Conservation (phyloP, 2,329 filamentous ascomycete genomes). For the Neonectria faginata region DNA sequence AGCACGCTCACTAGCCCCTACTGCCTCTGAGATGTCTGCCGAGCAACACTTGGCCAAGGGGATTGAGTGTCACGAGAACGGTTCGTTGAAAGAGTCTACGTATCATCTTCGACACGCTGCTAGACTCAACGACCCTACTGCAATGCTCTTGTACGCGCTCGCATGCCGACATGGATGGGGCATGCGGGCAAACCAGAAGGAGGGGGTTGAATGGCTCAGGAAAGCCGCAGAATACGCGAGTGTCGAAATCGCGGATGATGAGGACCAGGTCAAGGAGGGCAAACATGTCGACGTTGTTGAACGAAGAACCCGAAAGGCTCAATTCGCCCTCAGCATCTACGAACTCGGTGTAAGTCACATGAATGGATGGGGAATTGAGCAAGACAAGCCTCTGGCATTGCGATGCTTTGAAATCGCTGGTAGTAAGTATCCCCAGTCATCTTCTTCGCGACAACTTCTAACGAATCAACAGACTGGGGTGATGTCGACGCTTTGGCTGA, state of each 20-base stretch:
- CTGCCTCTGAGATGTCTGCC: conserved; percentile 76
- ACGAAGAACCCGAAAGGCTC: conserved; percentile 85
- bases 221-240: conserved; percentile 89
- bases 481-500: conserved; percentile 94
- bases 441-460: conserved; percentile 24
- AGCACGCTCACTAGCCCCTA: conserved; percentile 61
- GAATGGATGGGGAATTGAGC: conserved; percentile 97
- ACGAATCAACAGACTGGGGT: conserved; percentile 76
- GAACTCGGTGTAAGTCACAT: conserved; percentile 96
- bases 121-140: conserved; percentile 85
- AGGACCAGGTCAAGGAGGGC: conserved; percentile 72
- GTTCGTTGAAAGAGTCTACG: conserved; percentile 90
- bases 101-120: conserved; percentile 95
- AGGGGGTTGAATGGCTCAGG: conserved; percentile 91
- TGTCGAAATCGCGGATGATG: conserved; percentile 85
- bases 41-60: conserved; percentile 93
- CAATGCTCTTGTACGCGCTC: conserved; percentile 95
- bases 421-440: conserved; percentile 60
- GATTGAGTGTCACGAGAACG: conserved; percentile 89
- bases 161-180: conserved; percentile 98
- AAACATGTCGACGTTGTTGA: conserved; percentile 75
- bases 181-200: conserved; percentile 90
- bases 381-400: conserved; percentile 88
- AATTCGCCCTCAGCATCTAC: conserved; percentile 95
- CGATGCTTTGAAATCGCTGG: conserved; percentile 97